phyloP scores from a whole-genome alignment of 352 stramenopile genomes.

The Peronospora destructor region DNA sequence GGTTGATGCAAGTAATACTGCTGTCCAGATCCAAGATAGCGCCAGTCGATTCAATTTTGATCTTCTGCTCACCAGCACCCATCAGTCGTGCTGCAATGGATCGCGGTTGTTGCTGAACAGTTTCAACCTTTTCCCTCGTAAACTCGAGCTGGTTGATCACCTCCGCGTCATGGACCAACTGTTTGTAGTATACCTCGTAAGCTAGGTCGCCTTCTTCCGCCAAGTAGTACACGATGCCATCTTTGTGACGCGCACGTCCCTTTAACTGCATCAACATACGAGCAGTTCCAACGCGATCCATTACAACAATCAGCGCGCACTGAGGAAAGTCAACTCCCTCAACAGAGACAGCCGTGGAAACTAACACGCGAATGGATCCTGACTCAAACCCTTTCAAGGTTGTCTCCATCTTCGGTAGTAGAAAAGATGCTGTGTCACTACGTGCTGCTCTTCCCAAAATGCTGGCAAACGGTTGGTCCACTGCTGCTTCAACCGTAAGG shows the following conservation, averaged over 20 bases:
- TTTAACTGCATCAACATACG: slow-evolving; percentile 70
- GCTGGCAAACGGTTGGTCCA: slow-evolving; percentile 39
- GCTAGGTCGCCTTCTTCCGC: slow-evolving; percentile 42
- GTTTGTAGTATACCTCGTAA: slow-evolving; percentile 42
- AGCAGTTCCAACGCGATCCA: slow-evolving; percentile 42
- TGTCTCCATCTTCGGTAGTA: slow-evolving; percentile 50
- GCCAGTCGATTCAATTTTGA: slow-evolving; percentile 48
- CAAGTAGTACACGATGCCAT: slow-evolving; percentile 74
- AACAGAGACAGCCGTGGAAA: slow-evolving; percentile 72
- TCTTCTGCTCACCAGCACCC: slow-evolving; percentile 25
- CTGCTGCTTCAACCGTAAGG: slow-evolving; percentile 5
- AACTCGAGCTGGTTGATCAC: slow-evolving; percentile 66
- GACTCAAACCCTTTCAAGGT: slow-evolving; percentile 53
- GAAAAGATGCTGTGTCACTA: slow-evolving; percentile 52
- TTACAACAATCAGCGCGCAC: slow-evolving; percentile 60
- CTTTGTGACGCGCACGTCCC: slow-evolving; percentile 63
- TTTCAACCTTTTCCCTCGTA: slow-evolving; percentile 51
- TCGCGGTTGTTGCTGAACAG: slow-evolving; percentile 48
- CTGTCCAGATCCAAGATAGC: slow-evolving; percentile 70
- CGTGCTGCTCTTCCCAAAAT: slow-evolving; percentile 50
- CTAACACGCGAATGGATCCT: slow-evolving; percentile 44
- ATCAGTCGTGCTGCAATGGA: slow-evolving; percentile 40
- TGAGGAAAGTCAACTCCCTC: slow-evolving; percentile 79
- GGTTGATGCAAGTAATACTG: slow-evolving; percentile 63
- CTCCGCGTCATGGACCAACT: slow-evolving; percentile 36